These are phyloP conservation scores for Cubamyces sp. DNA, from an alignment of 768 basidiomycete species.

Conservation along the genomic window DNA sequence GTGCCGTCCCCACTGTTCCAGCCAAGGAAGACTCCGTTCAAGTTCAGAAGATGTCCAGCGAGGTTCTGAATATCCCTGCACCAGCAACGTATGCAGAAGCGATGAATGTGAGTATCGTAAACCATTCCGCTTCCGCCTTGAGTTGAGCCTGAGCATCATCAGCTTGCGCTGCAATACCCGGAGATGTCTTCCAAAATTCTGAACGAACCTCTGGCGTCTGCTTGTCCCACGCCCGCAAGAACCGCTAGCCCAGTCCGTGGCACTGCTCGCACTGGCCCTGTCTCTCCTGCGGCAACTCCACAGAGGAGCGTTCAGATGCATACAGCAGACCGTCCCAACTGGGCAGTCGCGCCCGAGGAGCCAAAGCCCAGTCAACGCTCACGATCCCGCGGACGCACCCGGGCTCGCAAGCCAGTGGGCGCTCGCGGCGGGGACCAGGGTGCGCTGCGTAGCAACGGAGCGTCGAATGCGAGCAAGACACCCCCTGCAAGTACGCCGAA, in stretches of 20 bases:
- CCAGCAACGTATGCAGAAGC: slow-evolving; percentile 33
- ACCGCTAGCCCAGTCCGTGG: neutral
- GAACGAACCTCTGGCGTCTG: slow-evolving; percentile 14
- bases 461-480: neutral
- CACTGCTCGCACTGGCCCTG: neutral
- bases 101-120: slow-evolving; percentile 24
- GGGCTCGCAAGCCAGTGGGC: neutral
- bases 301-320: neutral
- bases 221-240: slow-evolving; percentile 6
- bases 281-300: neutral
- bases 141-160: no score
- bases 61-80: slow-evolving; percentile 15
- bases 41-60: neutral
- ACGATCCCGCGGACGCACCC: neutral
- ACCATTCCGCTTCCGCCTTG: no score
- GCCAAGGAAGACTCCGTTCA: neutral
- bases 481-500: neutral
- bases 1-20: neutral
- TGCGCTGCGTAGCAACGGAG: neutral
- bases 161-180: slow-evolving; percentile 28
- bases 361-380: neutral
- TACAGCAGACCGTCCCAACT: slow-evolving; percentile 19
- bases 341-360: slow-evolving; percentile 17
- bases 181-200: slow-evolving; percentile 24
- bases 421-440: neutral